Evolutionary conservation across 2,329 filamentous ascomycete species (phyloP).

Genomic region (Tympanopsis confertula): DNA sequence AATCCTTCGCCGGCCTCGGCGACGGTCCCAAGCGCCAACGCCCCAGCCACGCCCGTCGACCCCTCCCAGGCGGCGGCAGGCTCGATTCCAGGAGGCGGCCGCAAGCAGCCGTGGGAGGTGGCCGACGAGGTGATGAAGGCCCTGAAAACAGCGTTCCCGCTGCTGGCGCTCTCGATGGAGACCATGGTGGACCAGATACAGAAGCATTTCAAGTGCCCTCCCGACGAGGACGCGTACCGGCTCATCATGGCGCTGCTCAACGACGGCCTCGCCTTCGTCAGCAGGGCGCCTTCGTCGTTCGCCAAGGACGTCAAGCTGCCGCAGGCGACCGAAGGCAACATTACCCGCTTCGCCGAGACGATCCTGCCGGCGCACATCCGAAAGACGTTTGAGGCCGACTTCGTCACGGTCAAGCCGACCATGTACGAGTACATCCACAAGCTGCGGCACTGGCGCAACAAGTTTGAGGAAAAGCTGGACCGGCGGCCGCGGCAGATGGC

Average conservation of each 20-base stretch:
- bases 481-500: constrained; percentile 62
- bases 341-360: constrained; percentile 89
- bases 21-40: too few species aligned
- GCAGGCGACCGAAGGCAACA: constrained; percentile 82
- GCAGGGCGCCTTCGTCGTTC: constrained; percentile 74
- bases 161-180: constrained; percentile 94
- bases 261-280: constrained; percentile 85
- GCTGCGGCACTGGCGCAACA: constrained; percentile 86
- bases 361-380: constrained; percentile 90
- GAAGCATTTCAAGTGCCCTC: constrained; percentile 98
- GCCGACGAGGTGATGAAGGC: constrained; percentile 92
- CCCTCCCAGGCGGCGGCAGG: constrained; percentile 8
- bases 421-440: constrained; percentile 99
- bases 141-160: constrained; percentile 90
- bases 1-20: too few species aligned
- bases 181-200: constrained; percentile 98
- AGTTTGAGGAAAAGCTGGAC: constrained; percentile 95
- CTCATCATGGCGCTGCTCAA: constrained; percentile 95
- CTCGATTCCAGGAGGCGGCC: constrained; percentile 6
- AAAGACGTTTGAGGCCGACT: constrained; percentile 93
- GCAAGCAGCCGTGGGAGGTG: constrained; percentile 88
- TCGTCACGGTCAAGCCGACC: constrained; percentile 85
- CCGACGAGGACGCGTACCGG: constrained; percentile 92
- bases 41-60: too few species aligned
- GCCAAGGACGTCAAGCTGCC: constrained; percentile 86